Percentiles rank a stretch among this genome's conserved stretches.
Conservation (phyloP, 2,329 filamentous ascomycete species). For the Cadophora luteo-olivacea region DNA sequence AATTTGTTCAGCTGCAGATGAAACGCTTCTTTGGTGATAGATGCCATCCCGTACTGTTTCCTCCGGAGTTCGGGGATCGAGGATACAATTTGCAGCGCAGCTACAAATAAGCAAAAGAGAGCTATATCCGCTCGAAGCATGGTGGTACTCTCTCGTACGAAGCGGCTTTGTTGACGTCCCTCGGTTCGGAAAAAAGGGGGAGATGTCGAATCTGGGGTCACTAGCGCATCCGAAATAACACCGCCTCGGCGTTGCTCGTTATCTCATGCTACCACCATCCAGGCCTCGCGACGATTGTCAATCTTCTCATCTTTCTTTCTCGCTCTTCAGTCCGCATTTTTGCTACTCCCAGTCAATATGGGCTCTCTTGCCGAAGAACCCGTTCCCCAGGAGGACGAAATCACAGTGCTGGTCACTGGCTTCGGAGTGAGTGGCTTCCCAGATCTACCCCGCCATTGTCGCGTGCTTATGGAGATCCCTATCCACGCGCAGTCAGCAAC, state of each 20-base stretch:
- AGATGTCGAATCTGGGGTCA: not conserved
- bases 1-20: not conserved
- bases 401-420: constrained; percentile 66
- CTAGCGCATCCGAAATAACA: not conserved
- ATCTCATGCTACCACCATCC: no score
- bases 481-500: not conserved
- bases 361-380: constrained; percentile 14
- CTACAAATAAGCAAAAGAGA: no score
- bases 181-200: constrained; percentile 8
- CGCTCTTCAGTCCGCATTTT: not conserved
- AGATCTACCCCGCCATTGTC: constrained; percentile 7
- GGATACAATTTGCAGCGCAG: no score
- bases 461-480: not conserved
- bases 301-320: not conserved
- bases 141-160: no score
- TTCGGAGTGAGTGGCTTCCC: constrained; percentile 58
- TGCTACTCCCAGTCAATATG: constrained; percentile 20
- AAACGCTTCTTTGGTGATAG: not conserved
- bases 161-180: not conserved
- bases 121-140: no score
- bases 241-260: not conserved
- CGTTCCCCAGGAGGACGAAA: constrained; percentile 50
- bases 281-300: not conserved
- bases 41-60: no score
- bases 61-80: no score